phyloP scores from a whole-genome alignment of 2,329 filamentous ascomycete genomes.

The Colletotrichum sidae region DNA sequence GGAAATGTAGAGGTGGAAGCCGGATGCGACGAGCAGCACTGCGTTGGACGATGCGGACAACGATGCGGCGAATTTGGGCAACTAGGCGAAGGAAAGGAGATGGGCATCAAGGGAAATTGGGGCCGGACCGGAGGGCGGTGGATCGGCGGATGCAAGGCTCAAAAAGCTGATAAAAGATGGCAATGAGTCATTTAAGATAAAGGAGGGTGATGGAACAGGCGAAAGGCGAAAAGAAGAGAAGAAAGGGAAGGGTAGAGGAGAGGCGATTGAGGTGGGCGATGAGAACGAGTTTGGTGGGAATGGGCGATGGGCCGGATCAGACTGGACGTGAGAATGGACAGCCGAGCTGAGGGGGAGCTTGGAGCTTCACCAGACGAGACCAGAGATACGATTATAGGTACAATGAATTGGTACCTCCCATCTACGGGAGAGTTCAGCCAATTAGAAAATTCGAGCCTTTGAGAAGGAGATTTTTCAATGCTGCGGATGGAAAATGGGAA shows the following conservation, averaged over 20 bases:
- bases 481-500: slow-evolving; percentile 17
- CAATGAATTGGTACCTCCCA: background rate
- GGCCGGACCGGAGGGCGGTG: slow-evolving; percentile 19
- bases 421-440: slow-evolving; percentile 16
- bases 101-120: slow-evolving; percentile 31
- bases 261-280: slow-evolving; percentile 38
- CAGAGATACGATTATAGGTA: background rate
- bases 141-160: slow-evolving; percentile 15
- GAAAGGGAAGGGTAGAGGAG: slow-evolving; percentile 29
- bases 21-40: slow-evolving; percentile 30
- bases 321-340: slow-evolving; percentile 1
- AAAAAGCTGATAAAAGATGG: slow-evolving; percentile 21
- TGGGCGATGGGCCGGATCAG: slow-evolving; percentile 34
- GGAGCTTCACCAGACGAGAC: background rate
- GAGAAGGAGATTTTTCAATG: slow-evolving; percentile 16
- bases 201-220: slow-evolving; percentile 33
- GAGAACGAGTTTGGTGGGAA: slow-evolving; percentile 38
- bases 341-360: background rate
- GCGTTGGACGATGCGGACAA: slow-evolving; percentile 24
- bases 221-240: slow-evolving; percentile 18
- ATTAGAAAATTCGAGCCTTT: slow-evolving; percentile 35
- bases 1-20: slow-evolving; percentile 8
- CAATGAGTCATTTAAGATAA: slow-evolving; percentile 27
- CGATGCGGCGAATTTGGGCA: slow-evolving; percentile 28
- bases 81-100: slow-evolving; percentile 32